Conservation (phyloP, 148 eudicot genomes). For the Rhododendron kiyosumense region DNA sequence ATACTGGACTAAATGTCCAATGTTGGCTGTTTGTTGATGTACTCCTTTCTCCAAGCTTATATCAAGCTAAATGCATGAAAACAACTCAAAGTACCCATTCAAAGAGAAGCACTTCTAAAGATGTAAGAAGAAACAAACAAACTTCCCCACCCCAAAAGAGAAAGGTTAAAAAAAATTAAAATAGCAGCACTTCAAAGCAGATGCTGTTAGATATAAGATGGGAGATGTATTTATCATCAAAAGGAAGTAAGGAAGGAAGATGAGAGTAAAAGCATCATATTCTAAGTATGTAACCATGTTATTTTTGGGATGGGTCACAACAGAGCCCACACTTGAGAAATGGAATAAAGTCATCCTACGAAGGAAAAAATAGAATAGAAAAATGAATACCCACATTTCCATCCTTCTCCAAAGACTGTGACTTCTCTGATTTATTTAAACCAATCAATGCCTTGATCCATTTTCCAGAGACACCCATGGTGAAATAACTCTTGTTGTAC, state of each 20-base stretch:
- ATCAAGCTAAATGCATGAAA: neutral
- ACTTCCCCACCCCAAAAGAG: neutral
- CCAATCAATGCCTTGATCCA: conserved; percentile 88
- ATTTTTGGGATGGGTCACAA: neutral
- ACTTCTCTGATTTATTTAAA: conserved; percentile 64
- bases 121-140: neutral
- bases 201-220: neutral
- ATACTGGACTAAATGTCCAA: neutral
- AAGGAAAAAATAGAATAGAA: neutral
- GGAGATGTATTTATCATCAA: neutral
- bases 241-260: neutral
- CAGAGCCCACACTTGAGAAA: neutral
- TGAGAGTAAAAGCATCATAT: neutral
- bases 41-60: neutral
- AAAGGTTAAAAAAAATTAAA: neutral
- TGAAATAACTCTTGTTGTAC: conserved; percentile 5
- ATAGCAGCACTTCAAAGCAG: neutral
- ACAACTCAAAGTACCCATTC: neutral
- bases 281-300: neutral
- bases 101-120: neutral
- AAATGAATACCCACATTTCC: conserved; percentile 29
- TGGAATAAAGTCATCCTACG: neutral
- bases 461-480: conserved; percentile 80
- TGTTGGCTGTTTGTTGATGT: neutral
- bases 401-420: conserved; percentile 46